These are phyloP conservation scores for Euphorbia celastroides DNA, from an alignment of 441 rosid genomes.

Conservation along the genomic window DNA sequence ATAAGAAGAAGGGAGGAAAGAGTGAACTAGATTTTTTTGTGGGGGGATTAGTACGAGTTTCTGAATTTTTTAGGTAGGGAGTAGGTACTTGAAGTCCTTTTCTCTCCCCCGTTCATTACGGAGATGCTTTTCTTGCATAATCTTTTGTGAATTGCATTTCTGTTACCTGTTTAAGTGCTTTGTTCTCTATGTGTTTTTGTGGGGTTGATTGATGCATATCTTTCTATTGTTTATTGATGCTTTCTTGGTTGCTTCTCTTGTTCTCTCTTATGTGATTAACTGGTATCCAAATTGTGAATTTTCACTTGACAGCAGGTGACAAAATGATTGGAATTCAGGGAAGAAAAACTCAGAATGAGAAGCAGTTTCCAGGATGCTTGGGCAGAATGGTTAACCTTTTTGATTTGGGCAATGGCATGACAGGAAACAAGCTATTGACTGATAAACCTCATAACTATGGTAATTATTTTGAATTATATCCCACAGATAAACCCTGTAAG, in stretches of 20 bases:
- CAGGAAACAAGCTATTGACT: constrained; percentile 66
- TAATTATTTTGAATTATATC: constrained; percentile 20
- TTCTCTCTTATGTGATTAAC: background rate
- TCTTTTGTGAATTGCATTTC: constrained; percentile 5
- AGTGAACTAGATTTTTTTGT: background rate
- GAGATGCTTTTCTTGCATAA: background rate
- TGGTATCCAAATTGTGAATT: constrained; percentile 13
- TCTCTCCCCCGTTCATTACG: background rate
- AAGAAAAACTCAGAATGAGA: constrained; percentile 46
- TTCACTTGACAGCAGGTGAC: constrained; percentile 33
- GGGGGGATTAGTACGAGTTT: no score
- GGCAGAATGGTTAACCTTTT: constrained; percentile 84
- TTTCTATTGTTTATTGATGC: background rate
- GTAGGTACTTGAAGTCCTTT: background rate
- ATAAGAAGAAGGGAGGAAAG: background rate
- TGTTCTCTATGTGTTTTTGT: background rate
- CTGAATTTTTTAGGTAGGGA: background rate
- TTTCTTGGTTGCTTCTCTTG: background rate
- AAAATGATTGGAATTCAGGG: constrained; percentile 51
- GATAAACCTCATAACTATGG: constrained; percentile 67
- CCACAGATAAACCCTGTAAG: no score
- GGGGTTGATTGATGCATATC: background rate
- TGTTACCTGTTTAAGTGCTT: background rate
- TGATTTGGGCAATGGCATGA: constrained; percentile 51
- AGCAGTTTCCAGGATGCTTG: constrained; percentile 70